A percentile compares a stretch with the other conserved stretches of the same genome.
phyloP scores from a whole-genome alignment of 257 asterid genomes.

The Sherardia arvensis region DNA sequence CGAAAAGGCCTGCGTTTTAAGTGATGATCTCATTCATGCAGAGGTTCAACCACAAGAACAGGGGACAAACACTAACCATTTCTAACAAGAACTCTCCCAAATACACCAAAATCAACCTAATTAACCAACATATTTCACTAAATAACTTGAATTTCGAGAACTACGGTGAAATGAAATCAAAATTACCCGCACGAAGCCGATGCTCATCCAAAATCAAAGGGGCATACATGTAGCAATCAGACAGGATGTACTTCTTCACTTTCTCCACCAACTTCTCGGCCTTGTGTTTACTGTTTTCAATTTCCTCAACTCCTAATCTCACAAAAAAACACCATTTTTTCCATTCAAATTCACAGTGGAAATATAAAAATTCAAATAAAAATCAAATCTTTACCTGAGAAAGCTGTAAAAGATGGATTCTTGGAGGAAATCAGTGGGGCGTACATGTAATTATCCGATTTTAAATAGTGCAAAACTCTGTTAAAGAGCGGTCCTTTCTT shows the following conservation, averaged over 20 bases:
- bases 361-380: neutral
- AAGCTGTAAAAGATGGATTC: neutral
- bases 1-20: neutral
- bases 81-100: neutral
- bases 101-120: neutral
- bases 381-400: neutral
- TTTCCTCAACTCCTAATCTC: constrained; percentile 19
- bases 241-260: constrained; percentile 25
- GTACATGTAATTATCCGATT: constrained; percentile 41
- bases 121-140: neutral
- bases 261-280: constrained; percentile 14
- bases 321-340: neutral
- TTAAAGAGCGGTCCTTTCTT: constrained; percentile 23
- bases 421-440: constrained; percentile 29
- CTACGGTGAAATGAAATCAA: neutral
- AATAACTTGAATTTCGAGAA: neutral
- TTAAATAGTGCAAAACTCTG: constrained; percentile 28
- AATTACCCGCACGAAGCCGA: constrained; percentile 21
- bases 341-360: neutral
- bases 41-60: neutral
- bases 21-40: too few relatives aligned
- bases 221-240: constrained; percentile 45
- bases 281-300: constrained; percentile 11
- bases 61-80: neutral
- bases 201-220: constrained; percentile 21